Evolutionary conservation across 2,329 filamentous ascomycete species (phyloP), one percentile per base, ranked within the genome.

Genomic region (Cercospora zeina): DNA sequence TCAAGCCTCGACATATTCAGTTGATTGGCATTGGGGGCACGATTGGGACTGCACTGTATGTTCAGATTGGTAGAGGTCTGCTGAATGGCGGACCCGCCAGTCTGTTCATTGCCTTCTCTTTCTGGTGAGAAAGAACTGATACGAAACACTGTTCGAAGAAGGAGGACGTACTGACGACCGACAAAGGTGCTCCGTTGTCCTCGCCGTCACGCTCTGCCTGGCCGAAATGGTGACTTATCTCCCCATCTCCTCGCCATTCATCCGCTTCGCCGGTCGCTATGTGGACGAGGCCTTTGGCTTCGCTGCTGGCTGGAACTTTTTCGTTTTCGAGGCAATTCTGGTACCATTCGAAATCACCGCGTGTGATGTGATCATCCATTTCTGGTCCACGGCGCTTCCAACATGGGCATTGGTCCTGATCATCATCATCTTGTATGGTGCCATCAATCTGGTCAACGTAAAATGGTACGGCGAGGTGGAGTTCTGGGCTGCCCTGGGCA

Each of bases 141-240:
- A 30, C 21, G 34, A n/a, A 14, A 24, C 3, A 3, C 13, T 16
- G 45, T 4, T 19, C 36, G 30, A 36, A n/a, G 2, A 30, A 47
- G 16, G 30, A 47, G 16, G 30, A 31, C 8, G 24, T 21, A 30
- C 54, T 56, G 4, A 57, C n/a, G 49, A 37, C 31, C 31, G 8
- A 30, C n/a, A 14, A 16, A 66, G 66, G 66, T 68, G 66, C 59
- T 65, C 64, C 27, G 66, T 68, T 10, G 60, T 68, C n/a, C 65
- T 66, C 11, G 62, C 66, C 9, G 67, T 70, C 9, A 70, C 68
- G 2, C 55, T 68, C 27, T 68, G 77, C 71, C 85, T 89, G 77
- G 87, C 87, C 11, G 89, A 91, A 73, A 90, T 91, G 88, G 88
- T 90, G 7, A 89, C 87, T 0, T 90, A 89, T 66, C 78, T 90